Evolutionary conservation across 2,329 filamentous ascomycete genomes (phyloP).

Genomic region (Hymenoscyphus fructigenus): DNA sequence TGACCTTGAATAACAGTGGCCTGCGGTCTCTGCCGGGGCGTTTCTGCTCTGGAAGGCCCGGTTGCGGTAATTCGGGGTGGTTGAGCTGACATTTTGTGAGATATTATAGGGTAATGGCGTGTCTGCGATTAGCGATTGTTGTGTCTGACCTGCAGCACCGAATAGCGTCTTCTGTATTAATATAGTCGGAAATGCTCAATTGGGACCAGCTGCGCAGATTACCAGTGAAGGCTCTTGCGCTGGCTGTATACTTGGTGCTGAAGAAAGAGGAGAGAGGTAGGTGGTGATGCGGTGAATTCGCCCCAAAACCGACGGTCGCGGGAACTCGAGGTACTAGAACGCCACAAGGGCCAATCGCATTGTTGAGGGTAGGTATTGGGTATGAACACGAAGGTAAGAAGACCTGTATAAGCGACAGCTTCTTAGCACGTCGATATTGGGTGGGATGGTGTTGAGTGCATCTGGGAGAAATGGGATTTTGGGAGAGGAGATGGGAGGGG

Average conservation of each 20-base stretch:
- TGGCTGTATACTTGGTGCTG: neutral
- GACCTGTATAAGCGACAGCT: neutral
- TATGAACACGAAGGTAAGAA: too few species aligned
- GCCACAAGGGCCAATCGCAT: neutral
- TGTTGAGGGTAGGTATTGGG: neutral
- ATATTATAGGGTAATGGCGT: neutral
- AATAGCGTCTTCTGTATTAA: neutral
- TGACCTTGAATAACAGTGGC: slow-evolving; percentile 29
- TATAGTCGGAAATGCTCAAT: neutral
- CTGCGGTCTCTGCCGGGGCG: slow-evolving; percentile 26
- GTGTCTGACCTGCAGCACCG: neutral
- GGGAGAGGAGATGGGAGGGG: too few species aligned
- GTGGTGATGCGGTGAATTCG: slow-evolving; percentile 2
- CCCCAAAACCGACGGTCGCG: neutral
- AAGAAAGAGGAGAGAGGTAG: neutral
- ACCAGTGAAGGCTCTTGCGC: neutral
- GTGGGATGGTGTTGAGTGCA: too few species aligned
- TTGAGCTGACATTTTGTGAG: slow-evolving; percentile 12
- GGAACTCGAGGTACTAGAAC: neutral
- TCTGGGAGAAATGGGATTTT: too few species aligned
- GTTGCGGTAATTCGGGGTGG: slow-evolving; percentile 6
- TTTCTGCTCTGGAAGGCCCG: slow-evolving; percentile 17
- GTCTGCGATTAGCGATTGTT: neutral
- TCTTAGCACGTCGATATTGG: too few species aligned
- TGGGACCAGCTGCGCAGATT: neutral